phyloP scores from a whole-genome alignment of 768 basidiomycete species.

The Amanita rubescens region DNA sequence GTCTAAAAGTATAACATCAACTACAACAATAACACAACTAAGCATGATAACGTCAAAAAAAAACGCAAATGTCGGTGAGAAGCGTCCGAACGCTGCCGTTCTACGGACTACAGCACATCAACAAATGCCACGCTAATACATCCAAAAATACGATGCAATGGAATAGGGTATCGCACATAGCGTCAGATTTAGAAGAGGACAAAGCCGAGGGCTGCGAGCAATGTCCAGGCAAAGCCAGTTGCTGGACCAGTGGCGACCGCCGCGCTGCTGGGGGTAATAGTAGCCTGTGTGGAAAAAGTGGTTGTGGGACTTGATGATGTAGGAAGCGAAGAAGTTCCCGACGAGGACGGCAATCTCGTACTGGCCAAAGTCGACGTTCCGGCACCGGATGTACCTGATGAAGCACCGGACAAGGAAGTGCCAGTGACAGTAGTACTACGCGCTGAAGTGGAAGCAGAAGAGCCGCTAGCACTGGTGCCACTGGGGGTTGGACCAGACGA shows the following conservation, averaged over 20 bases:
- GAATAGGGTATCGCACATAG: conserved; percentile 2
- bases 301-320: neutral
- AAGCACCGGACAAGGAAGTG: neutral
- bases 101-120: neutral
- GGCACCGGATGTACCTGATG: neutral
- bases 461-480: neutral
- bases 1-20: neutral
- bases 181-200: neutral
- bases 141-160: neutral
- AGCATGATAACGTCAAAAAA: neutral
- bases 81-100: neutral
- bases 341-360: neutral
- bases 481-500: neutral
- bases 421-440: neutral
- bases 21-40: neutral
- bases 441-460: neutral
- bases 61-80: neutral
- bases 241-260: neutral
- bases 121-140: neutral
- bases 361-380: too few relatives aligned
- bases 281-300: neutral
- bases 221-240: neutral
- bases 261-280: neutral
- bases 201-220: neutral
- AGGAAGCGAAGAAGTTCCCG: conserved; percentile 1